Percentiles rank a stretch among this genome's conserved stretches.
These are phyloP conservation scores for Kwoniella newhampshirensis DNA, from an alignment of 768 basidiomycete genomes.

Conservation along the genomic window DNA sequence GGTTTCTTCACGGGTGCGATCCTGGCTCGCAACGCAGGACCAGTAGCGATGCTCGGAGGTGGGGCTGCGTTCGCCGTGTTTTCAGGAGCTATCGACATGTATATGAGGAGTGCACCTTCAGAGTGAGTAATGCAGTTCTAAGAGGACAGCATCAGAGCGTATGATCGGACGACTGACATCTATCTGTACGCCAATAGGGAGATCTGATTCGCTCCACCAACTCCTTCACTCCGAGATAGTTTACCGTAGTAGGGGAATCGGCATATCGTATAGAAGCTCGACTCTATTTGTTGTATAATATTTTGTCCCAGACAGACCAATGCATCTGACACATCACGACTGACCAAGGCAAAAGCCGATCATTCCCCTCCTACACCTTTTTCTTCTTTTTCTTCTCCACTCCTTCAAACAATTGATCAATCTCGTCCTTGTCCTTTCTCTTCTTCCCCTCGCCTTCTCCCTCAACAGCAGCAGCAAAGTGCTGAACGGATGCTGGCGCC, in stretches of 20 bases:
- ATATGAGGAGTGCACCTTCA: conserved; percentile 45
- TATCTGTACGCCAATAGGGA: conserved; percentile 3
- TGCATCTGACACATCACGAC: no score
- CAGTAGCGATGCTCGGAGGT: conserved; percentile 80
- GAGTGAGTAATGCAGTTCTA: conserved; percentile 36
- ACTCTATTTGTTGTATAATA: no score
- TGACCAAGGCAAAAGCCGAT: no score
- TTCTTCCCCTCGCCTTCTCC: conserved; percentile 11
- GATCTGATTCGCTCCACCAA: conserved; percentile 3
- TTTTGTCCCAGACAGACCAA: no score
- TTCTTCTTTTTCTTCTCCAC: conserved; percentile 36
- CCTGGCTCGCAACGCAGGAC: conserved; percentile 81
- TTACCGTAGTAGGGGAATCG: no score
- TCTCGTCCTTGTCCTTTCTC: conserved; percentile 44
- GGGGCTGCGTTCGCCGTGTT: conserved; percentile 91
- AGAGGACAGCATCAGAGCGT: neutral
- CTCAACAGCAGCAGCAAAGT: neutral
- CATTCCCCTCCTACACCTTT: conserved; percentile 12
- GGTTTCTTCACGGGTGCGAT: conserved; percentile 87
- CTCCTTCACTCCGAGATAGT: neutral
- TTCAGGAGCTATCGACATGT: conserved; percentile 84
- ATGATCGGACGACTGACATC: neutral
- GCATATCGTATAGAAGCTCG: no score
- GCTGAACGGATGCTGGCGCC: neutral
- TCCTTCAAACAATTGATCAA: conserved; percentile 46